phyloP scores from a whole-genome alignment of 495 filamentous ascomycete genomes.

The Penicillium cinerascens region DNA sequence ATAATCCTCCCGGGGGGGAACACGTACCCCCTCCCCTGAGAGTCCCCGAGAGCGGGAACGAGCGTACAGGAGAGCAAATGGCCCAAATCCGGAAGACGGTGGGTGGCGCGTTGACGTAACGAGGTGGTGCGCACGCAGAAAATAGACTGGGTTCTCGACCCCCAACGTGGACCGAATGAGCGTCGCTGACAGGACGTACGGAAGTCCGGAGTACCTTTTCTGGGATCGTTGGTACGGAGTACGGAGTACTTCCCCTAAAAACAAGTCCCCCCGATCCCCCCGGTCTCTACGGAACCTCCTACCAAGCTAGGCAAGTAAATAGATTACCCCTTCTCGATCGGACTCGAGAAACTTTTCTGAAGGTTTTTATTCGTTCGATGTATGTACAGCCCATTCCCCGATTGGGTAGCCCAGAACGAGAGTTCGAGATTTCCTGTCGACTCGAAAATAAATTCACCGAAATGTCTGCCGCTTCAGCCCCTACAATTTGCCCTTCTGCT shows the following conservation, averaged over 20 bases:
- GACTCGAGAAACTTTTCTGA: no score
- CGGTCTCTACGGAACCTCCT: background rate
- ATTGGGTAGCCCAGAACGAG: background rate
- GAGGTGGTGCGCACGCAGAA: slow-evolving; percentile 2
- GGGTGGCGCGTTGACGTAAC: slow-evolving; percentile 14
- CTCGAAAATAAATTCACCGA: background rate
- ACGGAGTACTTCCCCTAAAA: no score
- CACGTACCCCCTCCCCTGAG: background rate
- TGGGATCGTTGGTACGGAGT: background rate
- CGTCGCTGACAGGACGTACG: slow-evolving; percentile 11
- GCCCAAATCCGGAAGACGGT: background rate
- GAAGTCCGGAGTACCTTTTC: no score
- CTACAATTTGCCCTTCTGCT: slow-evolving; percentile 6
- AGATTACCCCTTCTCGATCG: background rate
- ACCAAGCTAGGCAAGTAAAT: background rate
- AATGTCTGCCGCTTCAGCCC: background rate
- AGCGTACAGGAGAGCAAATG: no score
- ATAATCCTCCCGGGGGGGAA: background rate
- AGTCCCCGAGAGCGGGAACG: background rate
- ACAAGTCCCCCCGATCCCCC: background rate
- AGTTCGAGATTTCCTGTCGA: background rate
- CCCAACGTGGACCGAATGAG: slow-evolving; percentile 13
- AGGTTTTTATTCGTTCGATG: no score
- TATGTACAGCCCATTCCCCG: background rate
- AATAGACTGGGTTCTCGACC: slow-evolving; percentile 4